Evolutionary conservation across 1,139 yeast genomes (phyloP).

Genomic region (Groenewaldozyma auringiensis): DNA sequence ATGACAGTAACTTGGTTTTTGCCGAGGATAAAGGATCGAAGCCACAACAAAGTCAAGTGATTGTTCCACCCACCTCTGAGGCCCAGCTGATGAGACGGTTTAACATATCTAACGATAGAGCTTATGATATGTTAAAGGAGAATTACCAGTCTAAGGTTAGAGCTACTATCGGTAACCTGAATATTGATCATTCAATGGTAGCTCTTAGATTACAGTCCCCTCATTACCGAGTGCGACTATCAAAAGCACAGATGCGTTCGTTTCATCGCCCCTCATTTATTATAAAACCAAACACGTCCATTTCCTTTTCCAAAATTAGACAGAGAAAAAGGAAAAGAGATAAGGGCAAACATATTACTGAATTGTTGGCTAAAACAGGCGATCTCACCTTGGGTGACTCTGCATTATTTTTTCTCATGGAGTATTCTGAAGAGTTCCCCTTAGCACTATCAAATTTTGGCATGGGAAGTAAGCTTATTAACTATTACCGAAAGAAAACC

Average conservation of each 20-base stretch:
- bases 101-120: conserved; percentile 81
- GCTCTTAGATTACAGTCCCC: conserved; percentile 87
- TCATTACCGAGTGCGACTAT: conserved; percentile 71
- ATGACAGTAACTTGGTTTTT: conserved; percentile 73
- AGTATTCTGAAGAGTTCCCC: conserved; percentile 88
- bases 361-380: conserved; percentile 58
- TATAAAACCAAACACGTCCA: conserved; percentile 68
- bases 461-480: conserved; percentile 91
- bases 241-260: conserved; percentile 62
- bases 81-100: conserved; percentile 48
- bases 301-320: conserved; percentile 69
- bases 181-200: conserved; percentile 86
- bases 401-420: conserved; percentile 69
- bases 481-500: conserved; percentile 78
- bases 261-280: conserved; percentile 75
- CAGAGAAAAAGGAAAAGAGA: conserved; percentile 85
- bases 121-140: conserved; percentile 72
- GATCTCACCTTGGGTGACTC: conserved; percentile 84
- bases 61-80: conserved; percentile 42
- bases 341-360: conserved; percentile 71
- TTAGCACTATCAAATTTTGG: conserved; percentile 79
- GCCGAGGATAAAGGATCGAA: conserved; percentile 36
- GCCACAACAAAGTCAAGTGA: conserved; percentile 8
- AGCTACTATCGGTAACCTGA: conserved; percentile 84
- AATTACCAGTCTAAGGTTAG: conserved; percentile 90